Evolutionary conservation across 1,284 basidiomycete genomes (phyloP), one percentile per base, ranked within the genome.

Genomic region (Termitomyces sp.): DNA sequence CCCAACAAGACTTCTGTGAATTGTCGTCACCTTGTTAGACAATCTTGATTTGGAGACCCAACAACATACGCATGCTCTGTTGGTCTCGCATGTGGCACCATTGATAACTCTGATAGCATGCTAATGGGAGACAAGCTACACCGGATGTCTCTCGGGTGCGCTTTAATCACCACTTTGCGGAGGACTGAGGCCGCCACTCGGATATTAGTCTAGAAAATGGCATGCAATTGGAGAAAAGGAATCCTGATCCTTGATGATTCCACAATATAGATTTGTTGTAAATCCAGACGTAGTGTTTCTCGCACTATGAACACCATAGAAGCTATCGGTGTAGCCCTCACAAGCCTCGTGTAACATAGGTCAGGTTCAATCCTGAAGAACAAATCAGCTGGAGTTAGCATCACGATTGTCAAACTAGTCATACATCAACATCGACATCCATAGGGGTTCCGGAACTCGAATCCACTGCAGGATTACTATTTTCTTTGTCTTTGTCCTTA

Each of bases 401-500:
- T 21, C 8, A n/a, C 21, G 26, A 26, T 13, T 34, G 12, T 5
- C n/a, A 28, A 10, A 19, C 7, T n/a, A 2, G 0, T 47, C 54
- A 52, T 50, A 59, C 59, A 36, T 64, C 60, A 28, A 61, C 46
- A 10, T 71, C 69, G 26, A 70, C 64, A 38, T 71, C 70, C 64
- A 69, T 68, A 8, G 64, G 60, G 28, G 61, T 58, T 5, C 62
- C 57, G 7, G 69, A 65, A 45, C 70, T 70, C 10, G 68, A 65
- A 50, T 68, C 68, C 15, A 65, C 64, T 47, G 65, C 64, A 41
- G 62, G 65, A 13, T 63, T 54, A 42, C 59, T 64, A 49, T 68
- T 68, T 34, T 67, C 68, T 53, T 66, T 61, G 15, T 73, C 73
- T 50, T 67, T 73, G 1, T 74, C 74, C 21, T 70, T 69, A n/a